phyloP scores from a whole-genome alignment of 1,284 basidiomycete genomes.

The Ceratobasidium sp. region DNA sequence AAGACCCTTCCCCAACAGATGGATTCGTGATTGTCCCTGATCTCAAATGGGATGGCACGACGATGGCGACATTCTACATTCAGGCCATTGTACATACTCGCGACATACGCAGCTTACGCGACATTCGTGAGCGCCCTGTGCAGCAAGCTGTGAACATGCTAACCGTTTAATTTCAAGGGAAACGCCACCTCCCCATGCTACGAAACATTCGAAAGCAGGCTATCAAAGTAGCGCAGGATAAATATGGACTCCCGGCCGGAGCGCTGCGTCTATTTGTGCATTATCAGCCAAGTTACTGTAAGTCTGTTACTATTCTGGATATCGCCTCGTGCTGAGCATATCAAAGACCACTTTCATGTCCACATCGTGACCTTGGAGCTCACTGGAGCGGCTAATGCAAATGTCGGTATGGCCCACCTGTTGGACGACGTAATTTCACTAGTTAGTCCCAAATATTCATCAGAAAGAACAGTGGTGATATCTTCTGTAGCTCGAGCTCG shows the following conservation, averaged over 20 bases:
- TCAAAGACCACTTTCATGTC: slow-evolving; percentile 90
- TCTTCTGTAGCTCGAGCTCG: slow-evolving; percentile 67
- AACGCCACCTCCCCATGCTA: slow-evolving; percentile 74
- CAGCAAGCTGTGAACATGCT: background rate
- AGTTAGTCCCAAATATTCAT: slow-evolving; percentile 58
- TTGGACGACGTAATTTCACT: slow-evolving; percentile 90
- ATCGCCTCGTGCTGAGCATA: background rate
- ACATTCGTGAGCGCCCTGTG: slow-evolving; percentile 57
- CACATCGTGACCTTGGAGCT: slow-evolving; percentile 88
- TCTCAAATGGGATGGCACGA: slow-evolving; percentile 90
- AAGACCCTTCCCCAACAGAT: slow-evolving; percentile 61
- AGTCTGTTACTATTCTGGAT: slow-evolving; percentile 52
- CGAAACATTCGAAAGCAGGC: slow-evolving; percentile 70
- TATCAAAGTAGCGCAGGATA: slow-evolving; percentile 63
- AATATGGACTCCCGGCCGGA: slow-evolving; percentile 69
- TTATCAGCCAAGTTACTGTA: slow-evolving; percentile 97
- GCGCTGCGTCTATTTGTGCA: slow-evolving; percentile 87
- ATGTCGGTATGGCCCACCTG: slow-evolving; percentile 91
- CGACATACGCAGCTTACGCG: slow-evolving; percentile 73
- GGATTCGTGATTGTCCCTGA: slow-evolving; percentile 90
- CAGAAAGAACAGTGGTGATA: background rate
- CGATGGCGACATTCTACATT: slow-evolving; percentile 77
- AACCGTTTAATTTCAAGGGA: slow-evolving; percentile 48
- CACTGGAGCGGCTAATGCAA: slow-evolving; percentile 72
- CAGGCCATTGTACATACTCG: slow-evolving; percentile 72